Evolutionary conservation across 305 asterid species (phyloP), one percentile per base, ranked within the genome.

Genomic region (Galium porrigens): DNA sequence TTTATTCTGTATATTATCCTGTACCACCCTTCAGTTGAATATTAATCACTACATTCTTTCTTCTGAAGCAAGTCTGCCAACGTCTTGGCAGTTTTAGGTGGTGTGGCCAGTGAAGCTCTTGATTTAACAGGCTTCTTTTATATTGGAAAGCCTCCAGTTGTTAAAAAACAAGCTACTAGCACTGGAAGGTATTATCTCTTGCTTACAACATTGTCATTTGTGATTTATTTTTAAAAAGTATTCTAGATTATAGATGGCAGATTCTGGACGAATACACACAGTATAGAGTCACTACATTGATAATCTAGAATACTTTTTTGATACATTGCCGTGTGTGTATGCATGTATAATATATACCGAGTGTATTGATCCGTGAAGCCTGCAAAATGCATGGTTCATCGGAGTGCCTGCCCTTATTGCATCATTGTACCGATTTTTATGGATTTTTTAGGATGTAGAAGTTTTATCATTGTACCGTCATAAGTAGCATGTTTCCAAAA

Each of bases 41-140:
- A 63, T 86, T 80, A 66, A 83, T 77, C 66, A 12, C 30, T 57
- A 60, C 62, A 18, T 71, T 59, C 41, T 67, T 36, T 70, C 57
- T 75, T 73, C 70, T 84, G 76, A 82, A 91, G 98, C 83, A 91
- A 91, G 83, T 88, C 98, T 57, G 98, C 98, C 74, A 91, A 91
- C 77, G 98, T 91, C 44, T 82, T 91, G 83, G 98, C 98, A 39
- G 96, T 91, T 73, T 81, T 91, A 83, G 96, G 96, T 65, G 90
- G 85, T 72, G 96, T 91, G 66, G 98, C 98, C 64, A 91, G 84
- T 72, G 85, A 91, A 83, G 98, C 98, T 32, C 94, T 91, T 67
- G 94, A 91, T 82, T 80, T 91, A 70, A 91, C 94, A 62, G 98
- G 98, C 53, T 80, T 91, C 72, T 88, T 88, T 77, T 91, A 85